Base-by-base conservation (phyloP, 192 early-diverging fungal species). In the Dissophora ornata region DNA sequence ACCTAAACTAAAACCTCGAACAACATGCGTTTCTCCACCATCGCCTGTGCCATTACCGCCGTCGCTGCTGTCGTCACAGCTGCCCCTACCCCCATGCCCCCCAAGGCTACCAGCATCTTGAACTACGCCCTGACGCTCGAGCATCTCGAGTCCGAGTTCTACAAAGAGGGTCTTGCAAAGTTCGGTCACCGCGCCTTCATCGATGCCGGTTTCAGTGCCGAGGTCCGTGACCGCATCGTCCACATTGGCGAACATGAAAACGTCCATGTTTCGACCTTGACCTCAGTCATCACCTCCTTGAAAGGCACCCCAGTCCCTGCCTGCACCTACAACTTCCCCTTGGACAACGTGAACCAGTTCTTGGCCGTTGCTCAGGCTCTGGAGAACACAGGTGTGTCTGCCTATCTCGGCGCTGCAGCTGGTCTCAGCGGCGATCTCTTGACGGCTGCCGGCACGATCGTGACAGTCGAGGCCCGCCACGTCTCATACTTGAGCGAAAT, bases 301-400 rank as follows among this genome's bases (percentile, higher is more conserved):
- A 57, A 73, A 3, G 47, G 36, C n/a, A 40, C 32, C 1, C 61
- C 69, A 19, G 53, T 64, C 28, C 61, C 61, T 16, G 19, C 18
- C 24, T 73, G 69, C 48, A 50, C 53, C 11, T 64, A 59, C 61
- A 52, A 38, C 8, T 59, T 73, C 55, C 69, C 70, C 0, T 41
- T 86, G 38, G 58, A 71, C 45, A 79, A 71, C 24, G 63, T 86
- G 24, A 48, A 59, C 38, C 57, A 54, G 29, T 86, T 86, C 62
- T 16, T 87, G n/a, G 78, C 82, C 12, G 66, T 73, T 32, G 86
- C 84, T n/a, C 68, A 68, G n/a, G 66, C 71, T 21, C 61, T 89
- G 13, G 85, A 89, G 60, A 69, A 62, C 6, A 82, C 79, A 2
- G 87, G 85, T 52, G 81, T 80, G 29, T 64, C 60, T 2, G 87